Evolutionary conservation across 139 green algal species (phyloP).

Genomic region (Trebouxia sp.): DNA sequence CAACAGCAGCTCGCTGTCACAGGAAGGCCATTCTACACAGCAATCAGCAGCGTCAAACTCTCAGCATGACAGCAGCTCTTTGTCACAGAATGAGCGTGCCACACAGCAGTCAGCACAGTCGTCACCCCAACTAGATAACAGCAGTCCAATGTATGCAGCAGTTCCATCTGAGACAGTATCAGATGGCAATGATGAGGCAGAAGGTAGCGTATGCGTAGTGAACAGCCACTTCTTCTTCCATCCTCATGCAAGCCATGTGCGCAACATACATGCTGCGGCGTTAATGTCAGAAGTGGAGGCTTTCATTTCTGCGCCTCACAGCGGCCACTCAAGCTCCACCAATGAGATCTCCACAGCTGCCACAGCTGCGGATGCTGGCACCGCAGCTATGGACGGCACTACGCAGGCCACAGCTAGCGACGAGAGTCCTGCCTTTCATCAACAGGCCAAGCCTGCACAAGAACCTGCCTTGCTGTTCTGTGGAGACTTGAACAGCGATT

Average conservation of each 20-base stretch:
- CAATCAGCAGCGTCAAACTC: too few relatives aligned
- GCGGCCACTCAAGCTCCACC: neutral
- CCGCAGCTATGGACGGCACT: neutral
- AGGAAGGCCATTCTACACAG: too few relatives aligned
- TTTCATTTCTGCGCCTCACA: slow-evolving; percentile 25
- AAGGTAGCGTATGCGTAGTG: slow-evolving; percentile 54
- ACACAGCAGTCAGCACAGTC: too few relatives aligned
- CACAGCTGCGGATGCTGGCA: neutral
- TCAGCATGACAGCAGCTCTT: too few relatives aligned
- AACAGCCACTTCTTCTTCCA: slow-evolving; percentile 98
- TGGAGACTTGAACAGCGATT: slow-evolving; percentile 88
- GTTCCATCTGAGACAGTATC: too few relatives aligned
- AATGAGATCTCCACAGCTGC: neutral
- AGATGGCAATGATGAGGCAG: neutral
- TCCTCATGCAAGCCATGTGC: slow-evolving; percentile 82
- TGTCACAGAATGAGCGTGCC: neutral
- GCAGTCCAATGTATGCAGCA: too few relatives aligned
- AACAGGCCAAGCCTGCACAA: neutral
- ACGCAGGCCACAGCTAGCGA: neutral
- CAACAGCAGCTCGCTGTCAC: too few relatives aligned
- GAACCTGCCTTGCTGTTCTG: slow-evolving; percentile 71
- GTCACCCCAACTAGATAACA: too few relatives aligned
- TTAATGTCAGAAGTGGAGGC: slow-evolving; percentile 64
- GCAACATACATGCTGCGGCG: slow-evolving; percentile 80
- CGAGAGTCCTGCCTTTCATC: neutral